Evolutionary conservation across 768 basidiomycete genomes (phyloP).

Genomic region (Mycena pura): DNA sequence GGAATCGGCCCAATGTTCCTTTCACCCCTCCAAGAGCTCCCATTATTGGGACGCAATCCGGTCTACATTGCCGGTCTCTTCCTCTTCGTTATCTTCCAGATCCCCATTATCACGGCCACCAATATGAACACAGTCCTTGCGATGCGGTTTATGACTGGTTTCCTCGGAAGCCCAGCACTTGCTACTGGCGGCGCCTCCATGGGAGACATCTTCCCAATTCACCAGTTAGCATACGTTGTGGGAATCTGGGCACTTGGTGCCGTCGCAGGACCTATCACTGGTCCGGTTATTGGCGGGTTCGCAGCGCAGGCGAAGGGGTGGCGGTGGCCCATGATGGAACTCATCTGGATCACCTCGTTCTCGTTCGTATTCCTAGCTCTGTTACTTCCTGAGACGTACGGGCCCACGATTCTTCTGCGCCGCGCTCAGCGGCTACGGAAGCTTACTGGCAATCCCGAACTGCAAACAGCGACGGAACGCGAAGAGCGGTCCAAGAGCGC

Average conservation of each 20-base stretch:
- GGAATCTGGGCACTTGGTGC: constrained; percentile 28
- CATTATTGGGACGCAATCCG: constrained; percentile 39
- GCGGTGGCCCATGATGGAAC: constrained; percentile 43
- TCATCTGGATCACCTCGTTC: constrained; percentile 39
- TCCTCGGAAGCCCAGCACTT: constrained; percentile 40
- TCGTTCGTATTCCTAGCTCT: constrained; percentile 36
- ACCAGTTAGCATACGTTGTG: constrained; percentile 16
- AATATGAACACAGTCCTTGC: constrained; percentile 40
- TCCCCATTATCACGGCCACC: constrained; percentile 39
- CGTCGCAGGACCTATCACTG: constrained; percentile 36
- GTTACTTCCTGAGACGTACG: constrained; percentile 40
- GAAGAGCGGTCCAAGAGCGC: constrained; percentile 25
- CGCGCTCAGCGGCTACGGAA: constrained; percentile 39
- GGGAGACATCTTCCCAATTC: constrained; percentile 19
- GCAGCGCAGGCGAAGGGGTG: constrained; percentile 38
- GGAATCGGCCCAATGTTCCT: constrained; percentile 38
- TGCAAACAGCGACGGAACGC: constrained; percentile 36
- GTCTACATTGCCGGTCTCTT: constrained; percentile 40
- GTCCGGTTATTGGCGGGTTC: constrained; percentile 42
- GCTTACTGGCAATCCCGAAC: constrained; percentile 34
- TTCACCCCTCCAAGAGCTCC: constrained; percentile 40
- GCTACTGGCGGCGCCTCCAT: constrained; percentile 35
- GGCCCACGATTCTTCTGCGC: constrained; percentile 34
- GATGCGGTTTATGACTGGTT: constrained; percentile 42
- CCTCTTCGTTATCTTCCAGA: constrained; percentile 40